Evolutionary conservation across 2,329 filamentous ascomycete species (phyloP), one percentile per base, ranked within the genome.

Genomic region (Colletotrichum sansevieriae): DNA sequence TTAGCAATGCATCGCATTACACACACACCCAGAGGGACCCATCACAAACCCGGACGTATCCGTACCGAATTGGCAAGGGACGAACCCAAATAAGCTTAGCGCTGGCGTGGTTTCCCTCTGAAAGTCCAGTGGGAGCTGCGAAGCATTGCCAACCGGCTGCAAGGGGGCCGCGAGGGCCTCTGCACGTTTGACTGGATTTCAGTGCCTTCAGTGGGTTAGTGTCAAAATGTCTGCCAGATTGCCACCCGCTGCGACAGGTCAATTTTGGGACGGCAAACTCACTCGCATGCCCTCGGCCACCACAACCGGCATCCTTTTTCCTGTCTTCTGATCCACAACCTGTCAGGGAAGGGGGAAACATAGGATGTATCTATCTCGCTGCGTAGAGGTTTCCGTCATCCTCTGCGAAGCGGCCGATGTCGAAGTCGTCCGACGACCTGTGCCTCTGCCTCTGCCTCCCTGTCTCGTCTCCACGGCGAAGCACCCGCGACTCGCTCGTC

Each of bases 251-350:
- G 65, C 59, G 65, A 68, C 60, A 68, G 65, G 61, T 59, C 61
- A 65, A 9, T 55, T 62, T 65, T 49, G 63, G 65, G 55, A 68
- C 65, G 65, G 65, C 41, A 65, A 68, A 68, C 65, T 68, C 41
- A 62, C 20, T 65, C 65, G 65, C 41, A 62, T 15, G 20, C 46
- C 35, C 46, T 61, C 35, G 33, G 20, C 20, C 57, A n/a, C 49
- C 39, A 46, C 43, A 29, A 25, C 9, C 10, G 18, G 41, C 12
- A 18, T 54, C 25, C 25, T 11, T 33, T 15, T 54, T 18, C 8
- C 18, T 47, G 39, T 33, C 37, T 57, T 20, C 35, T 37, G 52
- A 13, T 58, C 29, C 52, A 60, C 49, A 25, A 54, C 49, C 15
- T 33, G 15, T 13, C 49, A 35, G n/a, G 29, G 29, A 22, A 25